These are phyloP conservation scores for Moesziomyces parantarcticus DNA, from an alignment of 1,284 basidiomycete genomes.

Conservation along the genomic window DNA sequence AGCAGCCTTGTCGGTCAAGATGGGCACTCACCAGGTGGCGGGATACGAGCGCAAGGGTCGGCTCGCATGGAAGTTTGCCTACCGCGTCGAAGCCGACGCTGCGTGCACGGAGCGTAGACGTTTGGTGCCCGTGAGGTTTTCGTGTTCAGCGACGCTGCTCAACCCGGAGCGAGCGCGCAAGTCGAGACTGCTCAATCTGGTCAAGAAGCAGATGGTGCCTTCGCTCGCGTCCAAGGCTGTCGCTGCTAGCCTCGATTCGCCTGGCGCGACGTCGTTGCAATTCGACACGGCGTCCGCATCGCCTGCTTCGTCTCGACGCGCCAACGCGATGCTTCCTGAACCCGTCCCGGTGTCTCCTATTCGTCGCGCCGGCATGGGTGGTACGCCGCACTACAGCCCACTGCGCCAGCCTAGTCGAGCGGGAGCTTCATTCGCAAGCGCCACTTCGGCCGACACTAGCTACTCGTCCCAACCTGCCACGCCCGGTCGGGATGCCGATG, in stretches of 20 bases:
- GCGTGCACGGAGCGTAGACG: conserved; percentile 1
- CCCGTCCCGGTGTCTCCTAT: conserved; percentile 10
- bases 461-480: conserved; percentile 32
- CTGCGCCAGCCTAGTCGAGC: conserved; percentile 20
- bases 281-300: conserved; percentile 21
- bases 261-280: conserved; percentile 4
- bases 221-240: conserved; percentile 41
- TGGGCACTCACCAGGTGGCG: conserved; percentile 49
- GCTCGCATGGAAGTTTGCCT: conserved; percentile 57
- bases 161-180: conserved; percentile 55
- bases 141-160: conserved; percentile 56
- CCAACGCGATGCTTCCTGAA: conserved; percentile 5
- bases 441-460: conserved; percentile 38
- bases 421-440: conserved; percentile 10
- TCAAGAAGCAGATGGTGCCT: conserved; percentile 55
- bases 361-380: conserved; percentile 1
- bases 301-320: conserved; percentile 22
- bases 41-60: conserved; percentile 55
- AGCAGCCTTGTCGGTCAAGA: conserved; percentile 46
- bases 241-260: conserved; percentile 8
- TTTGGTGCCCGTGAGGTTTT: conserved; percentile 48
- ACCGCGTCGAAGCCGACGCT: conserved; percentile 36
- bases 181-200: conserved; percentile 49
- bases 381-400: conserved; percentile 13
- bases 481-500: conserved; percentile 7